Evolutionary conservation across 2,329 filamentous ascomycete genomes (phyloP).

Genomic region (Emmonsiellopsis sp.): DNA sequence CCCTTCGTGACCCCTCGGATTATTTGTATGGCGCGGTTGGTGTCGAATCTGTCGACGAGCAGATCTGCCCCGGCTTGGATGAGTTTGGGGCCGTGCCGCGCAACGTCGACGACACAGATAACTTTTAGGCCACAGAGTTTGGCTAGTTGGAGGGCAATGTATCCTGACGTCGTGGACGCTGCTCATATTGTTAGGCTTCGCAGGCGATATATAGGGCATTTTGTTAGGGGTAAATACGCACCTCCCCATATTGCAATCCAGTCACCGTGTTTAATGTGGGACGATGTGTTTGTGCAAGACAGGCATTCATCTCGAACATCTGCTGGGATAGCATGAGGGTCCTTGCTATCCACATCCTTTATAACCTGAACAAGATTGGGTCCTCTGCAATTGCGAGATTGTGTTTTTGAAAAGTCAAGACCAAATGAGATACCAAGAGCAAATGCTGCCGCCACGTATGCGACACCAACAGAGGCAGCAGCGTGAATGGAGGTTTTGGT

Average conservation of each 20-base stretch:
- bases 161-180: conserved; percentile 61
- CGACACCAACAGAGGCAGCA: conserved; percentile 58
- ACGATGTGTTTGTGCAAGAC: conserved; percentile 41
- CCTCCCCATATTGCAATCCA: conserved; percentile 70
- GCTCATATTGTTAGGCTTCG: neutral
- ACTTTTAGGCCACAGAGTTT: conserved; percentile 57
- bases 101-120: conserved; percentile 57
- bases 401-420: conserved; percentile 46
- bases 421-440: conserved; percentile 62
- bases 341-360: conserved; percentile 35
- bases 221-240: conserved; percentile 11
- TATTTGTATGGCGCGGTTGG: conserved; percentile 55
- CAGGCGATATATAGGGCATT: neutral
- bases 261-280: conserved; percentile 53
- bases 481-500: conserved; percentile 43
- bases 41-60: conserved; percentile 59
- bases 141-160: conserved; percentile 58
- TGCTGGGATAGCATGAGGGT: conserved; percentile 37
- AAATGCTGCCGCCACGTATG: conserved; percentile 60
- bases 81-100: conserved; percentile 54
- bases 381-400: conserved; percentile 36
- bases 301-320: conserved; percentile 59
- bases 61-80: conserved; percentile 50
- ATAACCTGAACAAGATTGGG: conserved; percentile 52
- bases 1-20: conserved; percentile 51